Percentiles rank a stretch among this genome's conserved stretches.
Conservation (phyloP, 768 basidiomycete genomes). For the Mycena crocata region DNA sequence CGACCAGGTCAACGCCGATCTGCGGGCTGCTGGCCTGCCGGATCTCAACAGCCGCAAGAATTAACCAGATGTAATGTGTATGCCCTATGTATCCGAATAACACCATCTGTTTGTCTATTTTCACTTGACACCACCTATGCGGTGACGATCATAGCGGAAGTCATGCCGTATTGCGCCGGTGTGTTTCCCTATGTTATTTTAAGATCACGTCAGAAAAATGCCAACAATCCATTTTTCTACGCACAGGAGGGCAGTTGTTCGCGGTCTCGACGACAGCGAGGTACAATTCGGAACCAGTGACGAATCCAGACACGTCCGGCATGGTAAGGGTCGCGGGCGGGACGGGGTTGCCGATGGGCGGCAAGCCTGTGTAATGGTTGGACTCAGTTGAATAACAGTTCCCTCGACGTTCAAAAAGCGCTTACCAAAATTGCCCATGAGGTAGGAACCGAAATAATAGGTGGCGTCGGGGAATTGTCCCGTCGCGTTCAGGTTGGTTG, state of each 20-base stretch:
- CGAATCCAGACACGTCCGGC: slow-evolving; percentile 19
- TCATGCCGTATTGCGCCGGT: slow-evolving; percentile 34
- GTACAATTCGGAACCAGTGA: slow-evolving; percentile 28
- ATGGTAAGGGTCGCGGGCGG: slow-evolving; percentile 33
- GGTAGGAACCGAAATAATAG: slow-evolving; percentile 31
- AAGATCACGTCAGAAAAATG: background rate
- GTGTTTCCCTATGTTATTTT: slow-evolving; percentile 19
- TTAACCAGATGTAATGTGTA: background rate
- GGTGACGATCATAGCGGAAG: slow-evolving; percentile 10
- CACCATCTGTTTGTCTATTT: background rate
- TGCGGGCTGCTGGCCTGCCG: slow-evolving; percentile 55
- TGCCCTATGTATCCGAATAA: background rate
- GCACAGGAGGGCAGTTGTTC: slow-evolving; percentile 35
- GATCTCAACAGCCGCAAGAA: slow-evolving; percentile 29
- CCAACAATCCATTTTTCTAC: background rate
- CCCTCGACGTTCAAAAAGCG: background rate
- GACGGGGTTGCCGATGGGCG: slow-evolving; percentile 4
- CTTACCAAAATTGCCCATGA: slow-evolving; percentile 24
- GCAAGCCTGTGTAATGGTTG: slow-evolving; percentile 21
- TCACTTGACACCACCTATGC: background rate
- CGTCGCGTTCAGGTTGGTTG: slow-evolving; percentile 31
- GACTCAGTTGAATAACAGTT: background rate
- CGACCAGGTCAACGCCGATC: slow-evolving; percentile 63
- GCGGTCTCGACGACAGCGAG: slow-evolving; percentile 37
- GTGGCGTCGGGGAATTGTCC: slow-evolving; percentile 28